phyloP scores from a whole-genome alignment of 1,284 basidiomycete species.

The Ustilago crameri region DNA sequence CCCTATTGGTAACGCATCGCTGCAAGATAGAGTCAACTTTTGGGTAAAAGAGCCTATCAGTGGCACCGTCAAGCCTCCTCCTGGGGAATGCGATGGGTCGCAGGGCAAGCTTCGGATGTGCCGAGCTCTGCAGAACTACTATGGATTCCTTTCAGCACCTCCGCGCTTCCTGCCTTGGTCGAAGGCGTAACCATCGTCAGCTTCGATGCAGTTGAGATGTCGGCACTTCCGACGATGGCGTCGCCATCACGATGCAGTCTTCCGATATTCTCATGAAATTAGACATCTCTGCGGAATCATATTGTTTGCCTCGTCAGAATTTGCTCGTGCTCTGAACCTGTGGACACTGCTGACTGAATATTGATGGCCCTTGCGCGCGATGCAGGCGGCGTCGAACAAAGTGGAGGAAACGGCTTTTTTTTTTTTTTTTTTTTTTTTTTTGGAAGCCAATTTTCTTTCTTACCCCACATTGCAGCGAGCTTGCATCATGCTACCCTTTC shows the following conservation, averaged over 20 bases:
- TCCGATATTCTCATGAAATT: too few relatives aligned
- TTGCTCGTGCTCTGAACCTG: too few relatives aligned
- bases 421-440: not conserved
- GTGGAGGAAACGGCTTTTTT: constrained; percentile 11
- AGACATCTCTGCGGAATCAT: not conserved
- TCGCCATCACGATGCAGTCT: too few relatives aligned
- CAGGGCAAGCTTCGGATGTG: constrained; percentile 4
- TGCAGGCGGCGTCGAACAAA: constrained; percentile 10
- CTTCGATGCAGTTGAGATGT: too few relatives aligned
- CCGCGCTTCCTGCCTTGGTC: constrained; percentile 34
- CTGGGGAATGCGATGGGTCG: too few relatives aligned
- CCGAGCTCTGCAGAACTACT: constrained; percentile 37
- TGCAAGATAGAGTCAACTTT: constrained; percentile 29
- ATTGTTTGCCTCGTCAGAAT: too few relatives aligned
- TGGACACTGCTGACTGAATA: too few relatives aligned
- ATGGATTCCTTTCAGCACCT: constrained; percentile 24
- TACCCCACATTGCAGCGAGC: not conserved
- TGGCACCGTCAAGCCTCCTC: too few relatives aligned
- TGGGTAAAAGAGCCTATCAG: constrained; percentile 41
- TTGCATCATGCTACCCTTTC: constrained; percentile 4
- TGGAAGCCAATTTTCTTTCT: not conserved
- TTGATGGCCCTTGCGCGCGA: constrained; percentile 20
- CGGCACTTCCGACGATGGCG: too few relatives aligned
- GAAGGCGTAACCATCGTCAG: not conserved
- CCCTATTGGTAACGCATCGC: constrained; percentile 8